A percentile compares a stretch with the other conserved stretches of the same genome.
phyloP scores from a whole-genome alignment of 2,329 filamentous ascomycete species.

The Leptoxyphium fumago region DNA sequence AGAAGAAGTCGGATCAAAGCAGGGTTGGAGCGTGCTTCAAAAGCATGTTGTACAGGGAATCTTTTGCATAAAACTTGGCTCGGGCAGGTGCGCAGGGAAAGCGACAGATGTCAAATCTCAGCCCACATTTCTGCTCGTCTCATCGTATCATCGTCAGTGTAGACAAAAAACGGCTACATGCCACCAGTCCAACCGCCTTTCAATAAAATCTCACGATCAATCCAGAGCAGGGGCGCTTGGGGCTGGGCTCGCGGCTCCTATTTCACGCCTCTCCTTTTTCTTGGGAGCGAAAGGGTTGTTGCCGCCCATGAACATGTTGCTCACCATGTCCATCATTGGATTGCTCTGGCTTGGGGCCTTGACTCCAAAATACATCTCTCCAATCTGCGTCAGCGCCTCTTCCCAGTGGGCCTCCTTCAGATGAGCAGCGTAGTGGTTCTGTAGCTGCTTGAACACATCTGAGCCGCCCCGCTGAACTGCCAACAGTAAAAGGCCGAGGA shows the following conservation, averaged over 20 bases:
- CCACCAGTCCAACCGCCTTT: too few species aligned
- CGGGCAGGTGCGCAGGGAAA: too few species aligned
- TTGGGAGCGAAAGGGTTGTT: slow-evolving; percentile 37
- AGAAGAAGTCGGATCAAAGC: too few species aligned
- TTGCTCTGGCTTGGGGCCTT: slow-evolving; percentile 78
- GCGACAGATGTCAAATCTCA: too few species aligned
- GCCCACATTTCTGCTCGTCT: too few species aligned
- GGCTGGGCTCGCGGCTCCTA: neutral
- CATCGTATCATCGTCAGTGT: too few species aligned
- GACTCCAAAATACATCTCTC: slow-evolving; percentile 94
- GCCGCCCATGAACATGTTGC: slow-evolving; percentile 74
- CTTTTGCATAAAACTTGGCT: too few species aligned
- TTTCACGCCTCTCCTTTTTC: slow-evolving; percentile 13
- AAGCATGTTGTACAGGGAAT: too few species aligned
- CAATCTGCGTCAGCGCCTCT: slow-evolving; percentile 67
- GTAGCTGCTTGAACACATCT: slow-evolving; percentile 69
- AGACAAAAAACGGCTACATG: too few species aligned
- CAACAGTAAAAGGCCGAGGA: slow-evolving; percentile 70
- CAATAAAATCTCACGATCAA: neutral
- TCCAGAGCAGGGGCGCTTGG: neutral
- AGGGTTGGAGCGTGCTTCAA: too few species aligned
- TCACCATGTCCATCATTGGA: slow-evolving; percentile 96
- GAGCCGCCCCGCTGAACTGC: slow-evolving; percentile 65
- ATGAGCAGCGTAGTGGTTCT: slow-evolving; percentile 64
- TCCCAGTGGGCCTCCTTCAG: slow-evolving; percentile 67